A percentile compares a stretch with the other conserved stretches of the same genome.
phyloP scores from a whole-genome alignment of 1,139 yeast genomes.

The Pneumocystis jirovecii region DNA sequence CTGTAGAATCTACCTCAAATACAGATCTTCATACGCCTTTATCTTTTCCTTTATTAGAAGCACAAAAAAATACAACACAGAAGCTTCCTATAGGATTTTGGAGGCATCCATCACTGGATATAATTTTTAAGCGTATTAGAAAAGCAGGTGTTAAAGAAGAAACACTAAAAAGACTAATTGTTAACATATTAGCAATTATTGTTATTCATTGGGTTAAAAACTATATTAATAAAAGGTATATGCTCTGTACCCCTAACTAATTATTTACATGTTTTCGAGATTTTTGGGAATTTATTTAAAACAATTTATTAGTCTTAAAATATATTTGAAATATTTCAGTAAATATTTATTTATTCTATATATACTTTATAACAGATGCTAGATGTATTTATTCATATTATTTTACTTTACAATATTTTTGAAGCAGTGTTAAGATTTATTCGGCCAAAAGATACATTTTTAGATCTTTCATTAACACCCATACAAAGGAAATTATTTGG shows the following conservation, averaged over 20 bases:
- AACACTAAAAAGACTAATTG: not conserved
- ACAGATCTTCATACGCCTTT: not conserved
- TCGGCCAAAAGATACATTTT: slow-evolving; percentile 1
- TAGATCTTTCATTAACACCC: slow-evolving; percentile 1
- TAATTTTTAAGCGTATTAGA: not conserved
- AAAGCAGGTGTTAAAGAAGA: not conserved
- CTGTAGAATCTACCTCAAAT: not conserved
- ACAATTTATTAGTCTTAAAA: not conserved
- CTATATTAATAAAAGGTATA: not conserved
- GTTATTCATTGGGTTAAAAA: not conserved
- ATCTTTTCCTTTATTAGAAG: not conserved
- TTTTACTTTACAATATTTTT: not conserved
- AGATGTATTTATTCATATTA: not conserved
- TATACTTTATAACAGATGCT: not conserved
- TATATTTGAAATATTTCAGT: not conserved
- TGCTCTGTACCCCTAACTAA: not conserved
- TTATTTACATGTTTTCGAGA: not conserved
- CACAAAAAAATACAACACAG: not conserved
- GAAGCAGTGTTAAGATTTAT: not conserved
- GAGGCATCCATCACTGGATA: slow-evolving; percentile 1
- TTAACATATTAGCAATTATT: not conserved
- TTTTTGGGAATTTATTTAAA: not conserved
- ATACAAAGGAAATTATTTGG: not conserved
- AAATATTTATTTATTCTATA: not conserved
- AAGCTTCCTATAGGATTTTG: not conserved